Percentiles rank a stretch among this genome's conserved stretches.
Conservation (phyloP, 78 protist species). For the Guillardia theta region DNA sequence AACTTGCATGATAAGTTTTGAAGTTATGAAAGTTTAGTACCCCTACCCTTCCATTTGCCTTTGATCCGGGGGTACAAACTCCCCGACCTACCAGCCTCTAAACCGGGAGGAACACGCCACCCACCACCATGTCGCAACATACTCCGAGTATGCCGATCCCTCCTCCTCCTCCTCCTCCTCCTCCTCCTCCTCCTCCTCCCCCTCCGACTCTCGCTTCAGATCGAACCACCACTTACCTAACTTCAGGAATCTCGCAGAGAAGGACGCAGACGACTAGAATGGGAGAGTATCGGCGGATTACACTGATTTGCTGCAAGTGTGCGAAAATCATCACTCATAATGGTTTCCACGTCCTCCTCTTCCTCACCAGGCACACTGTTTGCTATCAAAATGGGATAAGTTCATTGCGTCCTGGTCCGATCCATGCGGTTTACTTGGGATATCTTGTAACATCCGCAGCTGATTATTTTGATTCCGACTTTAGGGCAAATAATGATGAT, state of each 20-base stretch:
- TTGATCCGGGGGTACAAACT: no score
- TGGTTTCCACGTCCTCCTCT: constrained; percentile 14
- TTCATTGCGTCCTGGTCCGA: neutral
- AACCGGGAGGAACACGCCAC: no score
- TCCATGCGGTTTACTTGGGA: neutral
- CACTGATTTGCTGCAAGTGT: neutral
- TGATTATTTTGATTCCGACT: neutral
- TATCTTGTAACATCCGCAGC: constrained; percentile 29
- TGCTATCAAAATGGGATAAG: constrained; percentile 28
- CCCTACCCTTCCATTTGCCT: no score
- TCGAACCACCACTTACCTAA: neutral
- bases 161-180: no score
- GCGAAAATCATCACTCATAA: neutral
- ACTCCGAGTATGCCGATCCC: no score
- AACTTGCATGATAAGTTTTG: no score
- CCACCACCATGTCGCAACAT: no score
- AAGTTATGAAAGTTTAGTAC: no score
- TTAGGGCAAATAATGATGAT: neutral
- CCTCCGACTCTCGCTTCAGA: neutral
- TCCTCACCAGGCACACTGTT: constrained; percentile 41
- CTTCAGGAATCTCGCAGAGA: neutral
- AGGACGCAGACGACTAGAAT: neutral
- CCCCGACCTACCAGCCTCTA: no score
- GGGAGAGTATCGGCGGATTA: neutral
- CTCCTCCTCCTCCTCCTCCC: no score